Evolutionary conservation across 1,139 yeast genomes (phyloP).

Genomic region (Saccharomyces hybrid): DNA sequence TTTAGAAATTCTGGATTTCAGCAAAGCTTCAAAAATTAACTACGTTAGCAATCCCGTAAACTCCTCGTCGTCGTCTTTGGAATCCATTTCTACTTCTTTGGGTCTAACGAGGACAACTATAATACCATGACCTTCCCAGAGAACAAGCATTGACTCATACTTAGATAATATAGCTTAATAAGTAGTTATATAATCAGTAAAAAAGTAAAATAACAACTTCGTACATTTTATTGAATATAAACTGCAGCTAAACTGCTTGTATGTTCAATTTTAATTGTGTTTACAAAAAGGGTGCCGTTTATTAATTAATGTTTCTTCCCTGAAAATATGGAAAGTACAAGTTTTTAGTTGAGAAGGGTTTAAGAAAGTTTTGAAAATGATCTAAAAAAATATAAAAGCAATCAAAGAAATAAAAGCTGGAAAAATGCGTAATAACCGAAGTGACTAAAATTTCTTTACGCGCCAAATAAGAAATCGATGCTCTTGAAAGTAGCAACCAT

Average conservation of each 20-base stretch:
- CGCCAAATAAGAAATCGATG: too few species aligned
- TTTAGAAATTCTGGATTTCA: constrained; percentile 82
- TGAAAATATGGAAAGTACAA: background rate
- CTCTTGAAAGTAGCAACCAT: too few species aligned
- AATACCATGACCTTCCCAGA: background rate
- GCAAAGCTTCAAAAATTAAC: constrained; percentile 5
- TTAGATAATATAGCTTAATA: background rate
- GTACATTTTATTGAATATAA: background rate
- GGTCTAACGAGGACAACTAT: background rate
- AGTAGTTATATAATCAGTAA: background rate
- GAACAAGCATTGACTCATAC: background rate
- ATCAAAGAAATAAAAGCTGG: too few species aligned
- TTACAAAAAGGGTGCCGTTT: background rate
- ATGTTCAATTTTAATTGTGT: background rate
- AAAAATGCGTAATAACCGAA: background rate
- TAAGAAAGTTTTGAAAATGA: background rate
- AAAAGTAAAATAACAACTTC: background rate
- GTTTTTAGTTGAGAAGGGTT: background rate
- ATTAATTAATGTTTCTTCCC: background rate
- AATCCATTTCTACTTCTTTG: background rate
- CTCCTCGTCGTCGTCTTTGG: background rate
- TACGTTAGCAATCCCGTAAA: background rate
- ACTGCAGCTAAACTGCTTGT: background rate
- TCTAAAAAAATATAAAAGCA: background rate
- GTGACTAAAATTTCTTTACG: too few species aligned